Base-by-base conservation (phyloP, 495 filamentous ascomycete species). In the Xeromyces bisporus region DNA sequence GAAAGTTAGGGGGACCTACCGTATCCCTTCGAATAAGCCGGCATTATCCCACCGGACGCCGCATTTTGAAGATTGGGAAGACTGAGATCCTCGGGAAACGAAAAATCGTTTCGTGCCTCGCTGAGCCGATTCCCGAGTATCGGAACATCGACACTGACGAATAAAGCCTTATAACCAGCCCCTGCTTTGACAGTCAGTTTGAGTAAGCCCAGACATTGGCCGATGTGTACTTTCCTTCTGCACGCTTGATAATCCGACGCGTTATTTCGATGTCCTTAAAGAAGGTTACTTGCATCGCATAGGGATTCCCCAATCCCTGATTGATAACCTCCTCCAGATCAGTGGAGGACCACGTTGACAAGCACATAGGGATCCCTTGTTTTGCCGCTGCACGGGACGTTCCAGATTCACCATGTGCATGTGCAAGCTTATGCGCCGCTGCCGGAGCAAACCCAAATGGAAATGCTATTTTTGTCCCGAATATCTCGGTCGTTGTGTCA, bases 91-190 rank as follows among this genome's bases (percentile, higher is more conserved):
- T 43, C 47, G 0, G 64, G 62, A 1, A 64, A 36, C 3, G 42
- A 37, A 33, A 58, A 68, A 11, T 55, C 41, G 24, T 67, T 62
- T 9, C 60, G 47, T 14, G 54, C 61, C 34, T 69, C 59, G 17
- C 55, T 51, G 14, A 63, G 42, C 3, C 56, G 50, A 31, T 74
- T 75, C 0, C 73, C 75, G 5, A 93, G 67, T 41, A 92, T 78
- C 2, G 89, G 87, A 10, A 81, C 82, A 48, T 96, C 89, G 20
- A 93, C 86, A 0, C 87, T 91, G 46, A 96, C 80, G 59, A 94
- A 92, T 1, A 94, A 61, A 2, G 77, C 87, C 52, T 87, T 91
- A 58, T 82, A 92, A 8, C 86, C 87, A 18, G 83, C 72, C 47
- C 63, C 51, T 56, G 16, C 35, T n/a, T n/a, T n/a, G n/a, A n/a